Base-by-base conservation (phyloP, 768 basidiomycete species). In the Hygrocybe coccinea region DNA sequence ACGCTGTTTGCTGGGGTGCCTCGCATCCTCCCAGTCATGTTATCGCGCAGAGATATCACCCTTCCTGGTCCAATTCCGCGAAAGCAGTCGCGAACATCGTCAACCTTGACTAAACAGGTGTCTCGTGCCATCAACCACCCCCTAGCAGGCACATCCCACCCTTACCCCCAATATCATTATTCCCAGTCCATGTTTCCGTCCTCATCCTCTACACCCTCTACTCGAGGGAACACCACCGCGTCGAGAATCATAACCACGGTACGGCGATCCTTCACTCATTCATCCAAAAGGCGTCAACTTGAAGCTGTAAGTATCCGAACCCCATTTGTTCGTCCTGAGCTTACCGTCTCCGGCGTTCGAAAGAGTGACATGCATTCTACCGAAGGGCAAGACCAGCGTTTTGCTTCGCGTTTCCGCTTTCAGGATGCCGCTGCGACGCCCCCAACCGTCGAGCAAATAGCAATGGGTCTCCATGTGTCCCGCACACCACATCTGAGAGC, bases 381-480 rank as follows among this genome's bases (percentile, higher is more conserved):
- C 48, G 69, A 71, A 38, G 76, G 73, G 44, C 76, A 77, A 55
- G 62, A 62, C 19, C 10, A 19, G 8, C 46, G 54, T n/a, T 14
- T 48, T 56, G 45, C 67, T 25, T 66, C 76, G 56, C 74, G 68
- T 59, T 67, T 71, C 50, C 77, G 71, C 56, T 63, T 71, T 57
- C 66, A 65, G 47, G 74, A 77, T 58, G 67, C 77, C 25, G 59
- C 74, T 24, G 56, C 72, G 22, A 65, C 72, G 19, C 82, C 79
- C 14, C 87, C 87, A 1, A 85, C 83, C 46, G 77, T 87, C 38
- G 82, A 86, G 62, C 87, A 89, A 69, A 89, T 89, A 57, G 84
- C 85, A 12, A 89, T 89, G 86, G 87, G 87, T 17, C 76, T 89
- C 21, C 87, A 89, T 67, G 72, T 86, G 29, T 89, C 87, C 5